Conservation (phyloP, 2,329 filamentous ascomycete genomes). For the Penicillium sp. region DNA sequence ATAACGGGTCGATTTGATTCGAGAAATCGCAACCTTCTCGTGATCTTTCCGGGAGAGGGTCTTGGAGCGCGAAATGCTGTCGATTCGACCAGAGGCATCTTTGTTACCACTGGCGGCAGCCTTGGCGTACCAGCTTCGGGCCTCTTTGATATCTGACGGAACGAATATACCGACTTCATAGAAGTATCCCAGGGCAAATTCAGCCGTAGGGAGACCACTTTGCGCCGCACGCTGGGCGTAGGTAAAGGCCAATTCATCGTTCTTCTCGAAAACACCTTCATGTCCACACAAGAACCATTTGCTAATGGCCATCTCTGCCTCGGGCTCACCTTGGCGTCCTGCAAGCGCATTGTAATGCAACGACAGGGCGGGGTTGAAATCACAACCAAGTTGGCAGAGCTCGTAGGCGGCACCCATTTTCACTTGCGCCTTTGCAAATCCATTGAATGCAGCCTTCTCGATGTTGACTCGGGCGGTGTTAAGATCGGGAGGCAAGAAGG, state of each 20-base stretch:
- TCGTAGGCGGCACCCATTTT: slow-evolving; percentile 98
- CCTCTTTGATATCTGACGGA: slow-evolving; percentile 79
- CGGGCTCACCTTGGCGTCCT: slow-evolving; percentile 86
- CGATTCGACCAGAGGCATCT: slow-evolving; percentile 80
- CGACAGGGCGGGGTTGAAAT: slow-evolving; percentile 90
- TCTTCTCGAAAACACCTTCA: slow-evolving; percentile 90
- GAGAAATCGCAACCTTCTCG: slow-evolving; percentile 84
- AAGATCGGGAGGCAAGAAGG: slow-evolving; percentile 71
- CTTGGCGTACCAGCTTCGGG: slow-evolving; percentile 85
- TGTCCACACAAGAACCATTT: slow-evolving; percentile 98
- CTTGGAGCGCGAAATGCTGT: slow-evolving; percentile 80
- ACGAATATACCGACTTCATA: slow-evolving; percentile 95
- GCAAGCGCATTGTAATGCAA: slow-evolving; percentile 95
- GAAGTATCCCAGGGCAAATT: slow-evolving; percentile 98
- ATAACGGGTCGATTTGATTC: slow-evolving; percentile 77
- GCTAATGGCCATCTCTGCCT: slow-evolving; percentile 94
- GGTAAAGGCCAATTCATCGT: slow-evolving; percentile 88
- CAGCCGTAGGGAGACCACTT: slow-evolving; percentile 81
- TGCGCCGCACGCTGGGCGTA: slow-evolving; percentile 87
- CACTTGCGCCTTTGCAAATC: slow-evolving; percentile 93
- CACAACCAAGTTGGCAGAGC: slow-evolving; percentile 88
- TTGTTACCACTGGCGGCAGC: slow-evolving; percentile 90
- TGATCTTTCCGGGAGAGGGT: slow-evolving; percentile 89
- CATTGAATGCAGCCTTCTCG: slow-evolving; percentile 93
- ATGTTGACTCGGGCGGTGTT: slow-evolving; percentile 81